Base-by-base conservation (phyloP, 345 rosid species). In the Carallia brachiata region DNA sequence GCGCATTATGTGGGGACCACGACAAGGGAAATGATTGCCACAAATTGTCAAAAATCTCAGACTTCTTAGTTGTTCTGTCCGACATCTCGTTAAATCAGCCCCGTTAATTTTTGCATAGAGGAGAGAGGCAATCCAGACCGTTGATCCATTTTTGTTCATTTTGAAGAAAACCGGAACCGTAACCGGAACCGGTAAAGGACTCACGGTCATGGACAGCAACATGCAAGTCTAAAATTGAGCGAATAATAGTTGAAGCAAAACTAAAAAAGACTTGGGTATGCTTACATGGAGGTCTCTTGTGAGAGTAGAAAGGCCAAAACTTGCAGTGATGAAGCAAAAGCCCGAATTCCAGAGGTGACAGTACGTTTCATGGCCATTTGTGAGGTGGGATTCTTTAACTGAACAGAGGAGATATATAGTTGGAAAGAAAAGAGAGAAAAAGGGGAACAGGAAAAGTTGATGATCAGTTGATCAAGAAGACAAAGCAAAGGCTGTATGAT, bases 211-310 rank as follows among this genome's bases (percentile, higher is more conserved):
- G 30, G 59, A 23, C 27, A 8, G 1, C 27, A 55, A 55, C 13
- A 55, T 55, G 32, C 60, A 27, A 7, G 57, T 4, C 16, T 50
- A 50, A 31, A 17, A 63, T 31, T 6, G 10, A 27, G 27, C 36
- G 31, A 10, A 52, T 31, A 36, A 52, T 52, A 6, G 18, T n/a
- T 4, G 28, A 34, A 32, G 28, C 4, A 52, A 63, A 8, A 56
- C 1, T 2, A 60, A 57, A 54, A n/a, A 31, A 34, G 47, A 50
- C 53, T 58, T 18, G 30, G 7, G 50, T 8, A 19, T 52, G 73
- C 88, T 88, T 84, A 93, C 98, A 65, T 84, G 87, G 72, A 86
- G 82, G n/a, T 78, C 81, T 48, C 93, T 81, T 2, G 82, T 57
- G 65, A 82, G 64, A 65, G 55, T 48, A 0, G 87, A 61, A 0